These are phyloP conservation scores for Samsoniella hepiali DNA, from an alignment of 2,329 filamentous ascomycete genomes.

Conservation along the genomic window DNA sequence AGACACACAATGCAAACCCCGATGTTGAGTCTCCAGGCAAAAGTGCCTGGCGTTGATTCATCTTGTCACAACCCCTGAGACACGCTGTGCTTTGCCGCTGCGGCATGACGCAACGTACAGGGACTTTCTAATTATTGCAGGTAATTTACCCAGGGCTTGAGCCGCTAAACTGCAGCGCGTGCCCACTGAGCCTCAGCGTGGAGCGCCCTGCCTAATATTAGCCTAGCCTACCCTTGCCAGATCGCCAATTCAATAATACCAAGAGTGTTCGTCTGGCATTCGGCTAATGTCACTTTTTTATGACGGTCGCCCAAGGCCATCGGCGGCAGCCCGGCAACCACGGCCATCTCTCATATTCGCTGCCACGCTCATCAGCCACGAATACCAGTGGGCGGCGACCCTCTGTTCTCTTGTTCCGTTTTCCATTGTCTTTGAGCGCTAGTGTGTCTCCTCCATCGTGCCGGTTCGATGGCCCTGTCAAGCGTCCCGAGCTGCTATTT, in stretches of 20 bases:
- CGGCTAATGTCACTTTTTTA: slow-evolving; percentile 1
- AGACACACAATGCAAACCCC: not conserved
- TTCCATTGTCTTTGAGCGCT: not conserved
- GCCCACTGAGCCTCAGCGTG: slow-evolving; percentile 3
- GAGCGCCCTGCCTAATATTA: not conserved
- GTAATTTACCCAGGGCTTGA: not conserved
- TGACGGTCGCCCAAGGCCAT: not conserved
- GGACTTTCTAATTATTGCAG: not conserved
- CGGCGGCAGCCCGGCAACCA: not conserved
- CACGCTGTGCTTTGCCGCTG: not conserved
- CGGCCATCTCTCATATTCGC: not conserved
- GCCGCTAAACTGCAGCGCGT: not conserved
- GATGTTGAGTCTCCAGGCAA: not conserved
- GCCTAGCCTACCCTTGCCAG: not conserved
- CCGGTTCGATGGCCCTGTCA: not conserved
- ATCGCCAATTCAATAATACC: slow-evolving; percentile 5
- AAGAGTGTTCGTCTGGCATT: slow-evolving; percentile 3
- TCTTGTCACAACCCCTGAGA: slow-evolving; percentile 10
- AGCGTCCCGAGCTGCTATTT: slow-evolving; percentile 11
- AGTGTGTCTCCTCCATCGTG: not conserved
- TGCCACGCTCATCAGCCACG: not conserved
- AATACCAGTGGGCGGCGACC: not conserved
- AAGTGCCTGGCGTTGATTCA: not conserved
- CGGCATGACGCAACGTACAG: slow-evolving; percentile 2
- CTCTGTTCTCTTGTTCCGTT: not conserved